Evolutionary conservation across 140 eudicot genomes (phyloP), one percentile per base, ranked within the genome.

Genomic region (Anethum foeniculum): DNA sequence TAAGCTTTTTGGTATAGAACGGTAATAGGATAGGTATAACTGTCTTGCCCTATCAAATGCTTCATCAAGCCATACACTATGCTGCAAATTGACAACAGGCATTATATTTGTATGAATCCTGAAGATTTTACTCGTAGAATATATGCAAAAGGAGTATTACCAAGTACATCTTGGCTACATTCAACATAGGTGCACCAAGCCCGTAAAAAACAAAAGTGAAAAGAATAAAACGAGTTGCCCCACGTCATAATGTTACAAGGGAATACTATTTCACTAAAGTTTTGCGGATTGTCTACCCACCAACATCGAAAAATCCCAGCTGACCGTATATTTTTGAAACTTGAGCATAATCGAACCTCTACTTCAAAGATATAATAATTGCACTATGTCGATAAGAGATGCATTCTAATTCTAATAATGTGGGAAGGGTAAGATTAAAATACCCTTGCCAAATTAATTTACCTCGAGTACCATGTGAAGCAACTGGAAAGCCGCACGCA

Each of bases 391-490:
- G n/a, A 43, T 44, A 21, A 23, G 38, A 74, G 60, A 74, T 74
- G 58, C 58, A 74, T 12, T 25, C 10, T 43, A 39, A 25, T 74
- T 5, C 19, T 43, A 21, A 46, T 46, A 43, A 25, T 12, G 78
- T 74, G 16, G 30, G n/a, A 43, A 43, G 78, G 4, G 1, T 74
- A 44, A 44, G 51, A 74, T n/a, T 46, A 74, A 23, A 41, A 43
- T n/a, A 74, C 8, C 1, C 56, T 4, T 5, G 13, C 13, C 43
- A 15, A 56, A 23, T 62, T 13, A 39, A 46, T 38, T 86, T 91
- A 96, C 99, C 99, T 96, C 96, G 73, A 96, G 99, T 10, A 96
- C 99, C 99, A 96, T 96, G 84, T 96, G 99, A 85, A 96, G 98
- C 80, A 96, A 85, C 90, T 96, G 99, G 83, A 96, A 96, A 79